These are phyloP conservation scores for Venturia effusa DNA, from an alignment of 2,329 filamentous ascomycete species.

Conservation along the genomic window DNA sequence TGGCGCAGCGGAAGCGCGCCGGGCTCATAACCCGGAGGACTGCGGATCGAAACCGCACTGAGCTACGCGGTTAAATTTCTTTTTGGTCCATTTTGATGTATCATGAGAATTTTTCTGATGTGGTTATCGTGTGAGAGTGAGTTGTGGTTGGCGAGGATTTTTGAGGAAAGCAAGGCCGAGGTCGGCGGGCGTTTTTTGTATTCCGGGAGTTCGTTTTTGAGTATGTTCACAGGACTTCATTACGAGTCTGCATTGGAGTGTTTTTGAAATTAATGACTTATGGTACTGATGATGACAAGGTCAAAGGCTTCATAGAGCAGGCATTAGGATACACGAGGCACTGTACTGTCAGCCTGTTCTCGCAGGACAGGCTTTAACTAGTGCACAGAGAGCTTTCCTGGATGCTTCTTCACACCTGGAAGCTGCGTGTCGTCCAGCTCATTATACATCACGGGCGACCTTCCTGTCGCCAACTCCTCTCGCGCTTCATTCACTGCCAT, in stretches of 20 bases:
- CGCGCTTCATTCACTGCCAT: neutral
- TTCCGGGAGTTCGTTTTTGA: too few species aligned
- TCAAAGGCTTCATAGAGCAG: too few species aligned
- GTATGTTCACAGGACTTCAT: too few species aligned
- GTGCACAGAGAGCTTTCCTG: neutral
- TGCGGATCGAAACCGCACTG: conserved; percentile 1
- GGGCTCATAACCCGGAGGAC: conserved; percentile 1
- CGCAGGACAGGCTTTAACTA: neutral
- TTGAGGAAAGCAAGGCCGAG: too few species aligned
- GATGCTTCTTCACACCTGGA: neutral
- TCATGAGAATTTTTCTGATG: too few species aligned
- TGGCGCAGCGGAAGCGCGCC: neutral
- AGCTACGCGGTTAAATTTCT: neutral
- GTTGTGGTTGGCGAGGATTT: too few species aligned
- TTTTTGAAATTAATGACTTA: too few species aligned
- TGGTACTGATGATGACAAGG: too few species aligned
- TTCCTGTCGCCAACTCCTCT: neutral
- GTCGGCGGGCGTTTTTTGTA: too few species aligned
- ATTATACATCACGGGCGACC: neutral
- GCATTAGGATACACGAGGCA: too few species aligned
- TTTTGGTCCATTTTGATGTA: neutral
- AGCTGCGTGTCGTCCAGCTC: neutral
- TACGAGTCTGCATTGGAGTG: too few species aligned
- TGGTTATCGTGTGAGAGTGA: too few species aligned
- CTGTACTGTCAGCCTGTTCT: neutral